Conservation (phyloP, 306 rosid genomes). For the peach (Prunus persica) region Prunus_persica_NCBIv2 NC_034013.1:13694501-13695000, state of each 20-base stretch:
- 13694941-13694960: too few relatives aligned
- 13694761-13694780: background rate
- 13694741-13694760: background rate
- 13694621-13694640: background rate
- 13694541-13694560: constrained; percentile 51
- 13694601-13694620: background rate
- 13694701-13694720: constrained; percentile 1
- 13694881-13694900: too few relatives aligned
- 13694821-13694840: too few relatives aligned
- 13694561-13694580: constrained; percentile 76
- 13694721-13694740: background rate
- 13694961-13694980: too few relatives aligned
- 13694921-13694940: too few relatives aligned
- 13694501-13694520: constrained; percentile 70
- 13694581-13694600: constrained; percentile 84
- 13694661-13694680: background rate
- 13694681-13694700: constrained; percentile 14
- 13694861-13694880: too few relatives aligned
- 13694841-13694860: too few relatives aligned
- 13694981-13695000: too few relatives aligned
- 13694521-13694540: constrained; percentile 29
- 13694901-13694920: too few relatives aligned
- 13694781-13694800: background rate
- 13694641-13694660: background rate
- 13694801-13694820: too few relatives aligned